Evolutionary conservation across 2,329 filamentous ascomycete species (phyloP).

Genomic region (Albifimbria verrucaria): DNA sequence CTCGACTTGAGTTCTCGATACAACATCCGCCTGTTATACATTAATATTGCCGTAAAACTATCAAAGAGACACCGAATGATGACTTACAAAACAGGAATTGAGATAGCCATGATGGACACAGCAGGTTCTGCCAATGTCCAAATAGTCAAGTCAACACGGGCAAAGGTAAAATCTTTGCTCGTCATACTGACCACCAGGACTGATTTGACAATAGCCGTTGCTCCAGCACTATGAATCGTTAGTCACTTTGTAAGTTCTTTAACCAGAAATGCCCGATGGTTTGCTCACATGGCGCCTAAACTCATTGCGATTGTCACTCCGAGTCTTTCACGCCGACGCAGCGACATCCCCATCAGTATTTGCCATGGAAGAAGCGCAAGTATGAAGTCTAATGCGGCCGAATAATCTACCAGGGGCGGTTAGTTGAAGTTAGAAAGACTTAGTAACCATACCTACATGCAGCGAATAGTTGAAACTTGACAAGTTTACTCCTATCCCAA

Average conservation of each 20-base stretch:
- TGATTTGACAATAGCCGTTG: constrained; percentile 29
- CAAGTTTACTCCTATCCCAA: constrained; percentile 22
- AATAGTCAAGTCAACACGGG: constrained; percentile 30
- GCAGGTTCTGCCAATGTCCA: constrained; percentile 32
- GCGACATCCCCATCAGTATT: constrained; percentile 27
- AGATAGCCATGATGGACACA: constrained; percentile 32
- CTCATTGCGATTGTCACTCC: constrained; percentile 33
- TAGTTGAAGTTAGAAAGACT: too few species aligned
- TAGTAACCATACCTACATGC: constrained; percentile 20
- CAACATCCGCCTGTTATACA: constrained; percentile 24
- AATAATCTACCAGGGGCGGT: constrained; percentile 23
- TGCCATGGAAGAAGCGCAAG: constrained; percentile 30
- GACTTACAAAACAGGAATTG: constrained; percentile 29
- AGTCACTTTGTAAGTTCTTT: constrained; percentile 1
- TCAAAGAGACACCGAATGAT: background rate
- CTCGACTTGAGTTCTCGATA: constrained; percentile 29
- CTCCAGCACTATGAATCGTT: constrained; percentile 23
- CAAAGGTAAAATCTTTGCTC: constrained; percentile 29
- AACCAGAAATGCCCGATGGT: too few species aligned
- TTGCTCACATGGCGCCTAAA: constrained; percentile 27
- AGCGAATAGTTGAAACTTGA: constrained; percentile 26
- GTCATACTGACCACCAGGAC: constrained; percentile 27
- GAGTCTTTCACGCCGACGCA: constrained; percentile 28
- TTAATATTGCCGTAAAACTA: constrained; percentile 7
- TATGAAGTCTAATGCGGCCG: constrained; percentile 29